These are phyloP conservation scores for Coprinopsis sp. DNA, from an alignment of 768 basidiomycete species.

Conservation along the genomic window DNA sequence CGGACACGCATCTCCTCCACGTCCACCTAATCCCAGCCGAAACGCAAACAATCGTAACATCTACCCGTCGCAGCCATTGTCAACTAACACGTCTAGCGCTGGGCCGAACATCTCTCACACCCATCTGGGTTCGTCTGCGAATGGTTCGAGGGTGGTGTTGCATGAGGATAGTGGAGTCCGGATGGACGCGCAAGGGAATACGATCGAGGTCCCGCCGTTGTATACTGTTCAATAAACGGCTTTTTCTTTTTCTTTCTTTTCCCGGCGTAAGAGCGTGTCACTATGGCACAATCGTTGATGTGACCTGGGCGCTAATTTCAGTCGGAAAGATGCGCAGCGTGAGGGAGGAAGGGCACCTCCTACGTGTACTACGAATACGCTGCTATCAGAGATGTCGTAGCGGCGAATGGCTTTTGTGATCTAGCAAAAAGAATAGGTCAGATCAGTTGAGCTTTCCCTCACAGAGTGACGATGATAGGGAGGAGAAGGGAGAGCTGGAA, in stretches of 20 bases:
- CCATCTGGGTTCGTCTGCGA: not conserved
- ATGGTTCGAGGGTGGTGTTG: not conserved
- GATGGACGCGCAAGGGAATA: not conserved
- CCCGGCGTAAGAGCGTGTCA: too few species aligned
- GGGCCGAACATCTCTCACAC: not conserved
- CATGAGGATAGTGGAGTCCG: not conserved
- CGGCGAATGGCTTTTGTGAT: constrained; percentile 85
- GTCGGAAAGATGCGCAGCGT: too few species aligned
- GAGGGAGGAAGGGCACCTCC: constrained; percentile 31
- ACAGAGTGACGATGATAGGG: too few species aligned
- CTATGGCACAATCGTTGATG: too few species aligned
- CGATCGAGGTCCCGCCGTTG: not conserved
- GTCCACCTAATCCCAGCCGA: not conserved
- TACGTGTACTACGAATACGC: constrained; percentile 68
- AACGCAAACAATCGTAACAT: not conserved
- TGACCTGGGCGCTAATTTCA: too few species aligned
- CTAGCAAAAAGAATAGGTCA: too few species aligned
- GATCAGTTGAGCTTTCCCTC: too few species aligned
- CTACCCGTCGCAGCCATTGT: too few species aligned
- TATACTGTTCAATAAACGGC: too few species aligned
- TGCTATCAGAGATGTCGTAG: constrained; percentile 74
- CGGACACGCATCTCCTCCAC: not conserved
- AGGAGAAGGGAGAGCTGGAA: not conserved
- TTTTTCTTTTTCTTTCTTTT: too few species aligned
- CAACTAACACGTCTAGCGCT: too few species aligned